A percentile compares a stretch with the other conserved stretches of the same genome.
Evolutionary conservation across 2,329 filamentous ascomycete species (phyloP).

Genomic region (Cytospora leucostoma): DNA sequence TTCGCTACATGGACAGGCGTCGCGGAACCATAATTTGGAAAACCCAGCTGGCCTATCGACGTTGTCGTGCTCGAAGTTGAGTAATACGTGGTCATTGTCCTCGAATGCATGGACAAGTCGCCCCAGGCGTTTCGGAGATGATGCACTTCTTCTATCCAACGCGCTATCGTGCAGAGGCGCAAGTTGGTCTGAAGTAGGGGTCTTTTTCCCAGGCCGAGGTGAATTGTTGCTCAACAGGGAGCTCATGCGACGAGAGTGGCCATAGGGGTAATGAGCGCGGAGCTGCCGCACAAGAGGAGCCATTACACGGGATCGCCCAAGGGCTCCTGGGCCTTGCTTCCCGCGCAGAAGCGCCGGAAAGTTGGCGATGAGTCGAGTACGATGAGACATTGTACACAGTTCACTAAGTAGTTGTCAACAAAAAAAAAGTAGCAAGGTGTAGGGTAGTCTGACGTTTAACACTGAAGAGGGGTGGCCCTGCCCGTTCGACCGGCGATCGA

Average conservation of each 20-base stretch:
- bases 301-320: not conserved
- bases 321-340: not conserved
- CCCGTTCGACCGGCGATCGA: not conserved
- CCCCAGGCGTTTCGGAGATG: not conserved
- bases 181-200: not conserved
- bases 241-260: not conserved
- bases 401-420: not conserved
- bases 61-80: not conserved
- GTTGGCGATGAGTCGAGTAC: not conserved
- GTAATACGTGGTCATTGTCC: not conserved
- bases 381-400: not conserved
- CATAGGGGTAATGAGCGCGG: not conserved
- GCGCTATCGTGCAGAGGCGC: not conserved
- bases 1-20: conserved; percentile 53
- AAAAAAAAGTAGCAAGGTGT: too few species aligned
- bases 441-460: not conserved
- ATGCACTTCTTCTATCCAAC: not conserved
- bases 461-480: not conserved
- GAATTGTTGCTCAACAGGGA: not conserved
- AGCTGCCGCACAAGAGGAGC: not conserved
- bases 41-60: not conserved
- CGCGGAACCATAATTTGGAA: conserved; percentile 46
- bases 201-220: not conserved
- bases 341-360: not conserved
- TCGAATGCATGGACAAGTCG: not conserved